A percentile compares a stretch with the other conserved stretches of the same genome.
Conservation (phyloP, 2,329 filamentous ascomycete species). For the Microdochium bolleyi region DNA sequence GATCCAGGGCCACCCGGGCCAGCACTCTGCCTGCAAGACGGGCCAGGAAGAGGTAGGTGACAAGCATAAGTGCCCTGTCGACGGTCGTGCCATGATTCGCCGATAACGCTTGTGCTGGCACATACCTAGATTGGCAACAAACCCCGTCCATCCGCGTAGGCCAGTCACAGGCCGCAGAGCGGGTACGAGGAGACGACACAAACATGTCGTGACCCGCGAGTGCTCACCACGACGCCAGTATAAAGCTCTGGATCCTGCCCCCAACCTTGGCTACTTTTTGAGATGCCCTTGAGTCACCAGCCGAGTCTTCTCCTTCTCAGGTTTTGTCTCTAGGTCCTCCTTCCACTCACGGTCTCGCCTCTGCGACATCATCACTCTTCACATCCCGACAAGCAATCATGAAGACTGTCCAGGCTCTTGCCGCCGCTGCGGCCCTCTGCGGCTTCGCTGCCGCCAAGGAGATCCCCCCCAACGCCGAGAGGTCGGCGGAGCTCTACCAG, state of each 20-base stretch:
- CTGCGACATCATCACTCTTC: neutral
- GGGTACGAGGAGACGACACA: neutral
- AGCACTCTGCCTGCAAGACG: neutral
- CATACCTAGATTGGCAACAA: neutral
- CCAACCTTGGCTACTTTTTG: too few species aligned
- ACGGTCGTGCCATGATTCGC: neutral
- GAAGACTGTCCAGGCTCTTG: slow-evolving; percentile 16
- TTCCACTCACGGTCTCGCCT: too few species aligned
- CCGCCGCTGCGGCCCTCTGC: slow-evolving; percentile 16
- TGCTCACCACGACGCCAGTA: neutral
- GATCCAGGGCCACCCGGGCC: neutral
- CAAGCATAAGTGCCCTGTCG: neutral
- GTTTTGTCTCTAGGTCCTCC: neutral
- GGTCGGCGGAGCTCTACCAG: slow-evolving; percentile 19
- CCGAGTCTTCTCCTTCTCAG: neutral
- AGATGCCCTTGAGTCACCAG: neutral
- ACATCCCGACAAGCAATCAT: slow-evolving; percentile 8
- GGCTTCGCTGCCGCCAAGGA: slow-evolving; percentile 19
- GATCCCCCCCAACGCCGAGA: slow-evolving; percentile 17
- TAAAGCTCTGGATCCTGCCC: neutral
- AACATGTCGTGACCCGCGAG: neutral
- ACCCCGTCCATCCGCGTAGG: neutral
- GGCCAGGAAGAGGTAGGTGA: neutral
- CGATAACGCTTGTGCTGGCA: neutral
- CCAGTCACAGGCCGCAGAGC: neutral